Conservation (phyloP, 306 rosid genomes). For the Begonia peltatifolia region DNA sequence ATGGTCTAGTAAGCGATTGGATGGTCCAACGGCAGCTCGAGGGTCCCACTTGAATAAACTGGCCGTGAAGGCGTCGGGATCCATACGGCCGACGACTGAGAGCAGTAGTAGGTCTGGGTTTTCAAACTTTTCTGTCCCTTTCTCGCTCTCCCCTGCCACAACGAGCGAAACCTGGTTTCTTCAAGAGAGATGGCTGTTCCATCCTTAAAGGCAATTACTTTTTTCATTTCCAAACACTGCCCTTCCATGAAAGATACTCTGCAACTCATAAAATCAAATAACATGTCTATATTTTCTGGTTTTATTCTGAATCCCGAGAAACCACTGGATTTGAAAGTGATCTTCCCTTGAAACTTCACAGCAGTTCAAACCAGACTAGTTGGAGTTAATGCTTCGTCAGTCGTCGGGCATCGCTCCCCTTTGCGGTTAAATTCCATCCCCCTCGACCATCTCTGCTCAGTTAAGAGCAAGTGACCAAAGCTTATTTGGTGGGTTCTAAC, state of each 20-base stretch:
- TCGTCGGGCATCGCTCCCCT: background rate
- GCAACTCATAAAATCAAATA: too few relatives aligned
- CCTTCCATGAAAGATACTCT: background rate
- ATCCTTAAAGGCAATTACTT: background rate
- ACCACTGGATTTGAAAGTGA: background rate
- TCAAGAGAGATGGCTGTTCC: background rate
- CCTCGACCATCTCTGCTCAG: too few relatives aligned
- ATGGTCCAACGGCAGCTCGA: slow-evolving; percentile 27
- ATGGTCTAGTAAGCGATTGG: slow-evolving; percentile 26
- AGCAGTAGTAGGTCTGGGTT: too few relatives aligned
- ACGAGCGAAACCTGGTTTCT: too few relatives aligned
- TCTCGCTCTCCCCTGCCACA: background rate
- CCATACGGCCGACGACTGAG: slow-evolving; percentile 30
- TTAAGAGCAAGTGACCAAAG: too few relatives aligned
- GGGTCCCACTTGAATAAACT: slow-evolving; percentile 85
- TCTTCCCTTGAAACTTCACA: background rate
- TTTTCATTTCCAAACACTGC: background rate
- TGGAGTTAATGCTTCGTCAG: background rate
- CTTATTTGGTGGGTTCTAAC: too few relatives aligned
- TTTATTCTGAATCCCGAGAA: background rate
- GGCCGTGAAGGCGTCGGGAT: slow-evolving; percentile 66
- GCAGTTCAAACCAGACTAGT: background rate
- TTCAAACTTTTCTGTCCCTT: slow-evolving; percentile 9
- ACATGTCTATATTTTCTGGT: too few relatives aligned
- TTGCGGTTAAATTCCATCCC: too few relatives aligned